Conservation (phyloP, 352 stramenopile species). For the Phytophthora hibernalis region DNA sequence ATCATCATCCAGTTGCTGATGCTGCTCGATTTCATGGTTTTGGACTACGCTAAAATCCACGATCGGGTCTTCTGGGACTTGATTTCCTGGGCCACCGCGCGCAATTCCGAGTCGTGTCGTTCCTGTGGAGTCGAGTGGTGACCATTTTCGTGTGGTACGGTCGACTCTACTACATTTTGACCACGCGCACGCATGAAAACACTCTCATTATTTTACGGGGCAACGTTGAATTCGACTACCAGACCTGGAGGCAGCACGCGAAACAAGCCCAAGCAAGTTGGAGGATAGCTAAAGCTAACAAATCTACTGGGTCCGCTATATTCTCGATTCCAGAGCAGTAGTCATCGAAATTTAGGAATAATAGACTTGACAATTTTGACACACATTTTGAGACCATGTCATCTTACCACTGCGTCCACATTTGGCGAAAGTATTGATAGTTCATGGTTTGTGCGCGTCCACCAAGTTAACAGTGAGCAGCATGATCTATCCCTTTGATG, state of each 20-base stretch:
- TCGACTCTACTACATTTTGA: conserved; percentile 32
- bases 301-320: not conserved
- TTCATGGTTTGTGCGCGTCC: not conserved
- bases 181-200: conserved; percentile 30
- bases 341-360: not conserved
- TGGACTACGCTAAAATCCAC: conserved; percentile 21
- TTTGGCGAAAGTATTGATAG: conserved; percentile 1
- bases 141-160: conserved; percentile 40
- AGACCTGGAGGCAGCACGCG: conserved; percentile 24
- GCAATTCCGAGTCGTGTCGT: conserved; percentile 36
- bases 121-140: conserved; percentile 35
- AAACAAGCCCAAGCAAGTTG: conserved; percentile 13
- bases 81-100: conserved; percentile 21
- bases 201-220: conserved; percentile 33
- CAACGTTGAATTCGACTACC: conserved; percentile 41
- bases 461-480: not conserved
- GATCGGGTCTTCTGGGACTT: conserved; percentile 37
- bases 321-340: conserved; percentile 14
- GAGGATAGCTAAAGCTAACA: not conserved
- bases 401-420: not conserved
- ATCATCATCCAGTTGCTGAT: conserved; percentile 30
- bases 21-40: conserved; percentile 26
- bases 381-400: not conserved
- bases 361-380: not conserved
- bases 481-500: conserved; percentile 6